Conservation (phyloP, 106 monocot species). For the Iris macrosiphon region DNA sequence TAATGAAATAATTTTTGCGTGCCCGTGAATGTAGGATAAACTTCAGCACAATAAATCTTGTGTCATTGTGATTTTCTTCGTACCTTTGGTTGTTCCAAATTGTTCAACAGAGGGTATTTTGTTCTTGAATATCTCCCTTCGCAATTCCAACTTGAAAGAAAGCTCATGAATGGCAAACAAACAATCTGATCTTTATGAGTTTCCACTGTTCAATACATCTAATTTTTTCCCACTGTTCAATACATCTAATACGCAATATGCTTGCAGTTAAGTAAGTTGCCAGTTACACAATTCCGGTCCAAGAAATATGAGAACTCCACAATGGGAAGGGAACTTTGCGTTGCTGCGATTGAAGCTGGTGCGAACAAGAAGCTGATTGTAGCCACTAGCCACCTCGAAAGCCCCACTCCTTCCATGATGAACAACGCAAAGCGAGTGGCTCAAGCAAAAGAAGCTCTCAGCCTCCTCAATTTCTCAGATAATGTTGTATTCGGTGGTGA, state of each 20-base stretch:
- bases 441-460: conserved; percentile 14
- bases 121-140: too few species aligned
- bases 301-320: conserved; percentile 7
- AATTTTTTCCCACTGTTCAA: too few species aligned
- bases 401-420: conserved; percentile 1
- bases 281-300: background rate
- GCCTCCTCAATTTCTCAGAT: background rate
- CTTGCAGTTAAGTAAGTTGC: conserved; percentile 15
- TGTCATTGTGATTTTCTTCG: too few species aligned
- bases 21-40: too few species aligned
- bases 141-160: too few species aligned
- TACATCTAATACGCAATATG: background rate
- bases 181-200: too few species aligned
- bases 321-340: conserved; percentile 13
- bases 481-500: conserved; percentile 32
- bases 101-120: too few species aligned
- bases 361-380: conserved; percentile 6
- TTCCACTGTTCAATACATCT: too few species aligned
- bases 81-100: too few species aligned
- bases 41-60: too few species aligned
- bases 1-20: too few species aligned
- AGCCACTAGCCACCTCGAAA: conserved; percentile 22
- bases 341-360: conserved; percentile 1
- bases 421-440: background rate
- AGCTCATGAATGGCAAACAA: too few species aligned